Percentiles rank a stretch among this genome's conserved stretches.
phyloP scores from a whole-genome alignment of 108 stramenopile genomes.

The Nitzschia palea region DNA sequence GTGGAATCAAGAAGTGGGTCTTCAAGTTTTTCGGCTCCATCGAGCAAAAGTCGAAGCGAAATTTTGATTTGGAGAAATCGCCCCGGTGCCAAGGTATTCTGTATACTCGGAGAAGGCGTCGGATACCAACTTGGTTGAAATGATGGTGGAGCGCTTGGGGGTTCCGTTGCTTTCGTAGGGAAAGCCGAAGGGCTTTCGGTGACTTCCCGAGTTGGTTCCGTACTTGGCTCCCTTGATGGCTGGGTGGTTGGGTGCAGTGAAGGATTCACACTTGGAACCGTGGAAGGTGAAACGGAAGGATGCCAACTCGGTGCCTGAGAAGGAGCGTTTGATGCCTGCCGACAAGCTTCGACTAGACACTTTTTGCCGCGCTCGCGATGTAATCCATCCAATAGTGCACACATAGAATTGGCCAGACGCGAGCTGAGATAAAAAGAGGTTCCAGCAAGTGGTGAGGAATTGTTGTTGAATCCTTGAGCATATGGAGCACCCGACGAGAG shows the following conservation, averaged over 20 bases:
- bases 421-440: conserved; percentile 1
- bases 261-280: not conserved
- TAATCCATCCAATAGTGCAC: conserved; percentile 8
- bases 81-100: not conserved
- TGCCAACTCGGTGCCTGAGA: not conserved
- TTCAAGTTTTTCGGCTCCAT: not conserved
- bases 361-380: not conserved
- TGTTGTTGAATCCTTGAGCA: not conserved
- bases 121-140: not conserved
- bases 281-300: not conserved
- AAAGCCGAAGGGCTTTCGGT: not conserved
- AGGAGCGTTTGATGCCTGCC: not conserved
- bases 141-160: not conserved
- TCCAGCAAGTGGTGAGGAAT: not conserved
- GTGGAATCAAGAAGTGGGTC: not conserved
- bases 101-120: not conserved
- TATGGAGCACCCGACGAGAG: not conserved
- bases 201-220: not conserved
- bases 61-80: not conserved
- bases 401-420: not conserved
- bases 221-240: conserved; percentile 3
- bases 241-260: not conserved
- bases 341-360: not conserved
- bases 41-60: not conserved
- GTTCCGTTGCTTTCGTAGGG: not conserved